Evolutionary conservation across 169 alveolate genomes (phyloP), one percentile per base, ranked within the genome.

Genomic region (Amoebophrya sp.): DNA sequence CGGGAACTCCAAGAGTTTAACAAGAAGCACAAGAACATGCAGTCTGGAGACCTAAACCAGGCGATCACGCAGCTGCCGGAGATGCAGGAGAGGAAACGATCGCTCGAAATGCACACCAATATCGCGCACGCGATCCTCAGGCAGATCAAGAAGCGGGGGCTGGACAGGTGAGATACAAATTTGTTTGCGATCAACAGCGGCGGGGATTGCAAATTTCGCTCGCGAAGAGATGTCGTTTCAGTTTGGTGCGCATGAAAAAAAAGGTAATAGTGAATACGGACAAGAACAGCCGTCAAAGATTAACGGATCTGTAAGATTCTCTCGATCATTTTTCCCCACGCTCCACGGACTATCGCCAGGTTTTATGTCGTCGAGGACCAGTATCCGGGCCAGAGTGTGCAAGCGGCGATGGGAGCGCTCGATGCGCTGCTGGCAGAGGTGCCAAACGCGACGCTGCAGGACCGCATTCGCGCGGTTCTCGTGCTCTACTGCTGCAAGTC

Each of bases 31-130:
- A 45, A 88, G 70, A 31, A 41, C 2, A 42, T 88, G 90, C 90
- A 58, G 90, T 43, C 69, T 1, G 38, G 58, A n/a, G 90, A 88
- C 16, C 69, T 92, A 26, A 92, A 91, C 4, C 89, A 87, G 41
- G 94, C 94, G 39, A 92, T 92, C 29, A 90, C 90, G 38, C 89
- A 92, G 40, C 88, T 92, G 0, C 94, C 94, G 38, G 93, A 92
- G 40, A 92, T 92, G 94, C 90, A 92, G 43, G 94, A 92, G 69
- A 92, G 90, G 89, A 92, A 92, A 40, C 90, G 94, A 31, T 91
- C 93, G 29, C 67, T 92, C 45, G 94, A 92, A 38, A 91, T 90
- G 26, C 94, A 92, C 50, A 92, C 94, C 38, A 92, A 92, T 50
- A 92, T 92, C 40, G 94, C 94, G 13, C 90, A 92, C 42, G 89